Conservation (phyloP, 2,329 filamentous ascomycete species). For the Fusarium sp. region DNA sequence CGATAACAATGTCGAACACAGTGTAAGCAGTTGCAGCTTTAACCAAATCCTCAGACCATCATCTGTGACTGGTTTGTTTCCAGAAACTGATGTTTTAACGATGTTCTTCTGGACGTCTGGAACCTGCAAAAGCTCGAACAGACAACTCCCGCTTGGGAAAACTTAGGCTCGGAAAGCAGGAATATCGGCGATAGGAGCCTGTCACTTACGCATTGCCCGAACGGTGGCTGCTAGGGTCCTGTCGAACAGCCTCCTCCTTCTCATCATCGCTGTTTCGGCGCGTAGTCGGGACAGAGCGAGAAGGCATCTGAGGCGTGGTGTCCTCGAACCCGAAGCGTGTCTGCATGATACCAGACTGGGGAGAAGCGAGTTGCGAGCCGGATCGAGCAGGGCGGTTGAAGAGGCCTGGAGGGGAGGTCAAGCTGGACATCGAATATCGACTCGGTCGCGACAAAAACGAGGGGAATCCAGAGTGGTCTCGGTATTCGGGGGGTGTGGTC, state of each 20-base stretch:
- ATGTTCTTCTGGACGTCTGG: not conserved
- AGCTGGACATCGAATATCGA: slow-evolving; percentile 89
- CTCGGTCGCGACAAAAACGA: slow-evolving; percentile 87
- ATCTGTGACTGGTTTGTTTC: not conserved
- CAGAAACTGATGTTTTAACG: not conserved
- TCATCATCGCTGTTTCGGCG: slow-evolving; percentile 94
- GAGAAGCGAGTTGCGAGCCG: slow-evolving; percentile 85
- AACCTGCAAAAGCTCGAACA: slow-evolving; percentile 6
- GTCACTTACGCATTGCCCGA: slow-evolving; percentile 83
- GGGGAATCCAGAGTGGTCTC: slow-evolving; percentile 81
- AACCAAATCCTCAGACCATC: not conserved
- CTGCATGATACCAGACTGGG: slow-evolving; percentile 74
- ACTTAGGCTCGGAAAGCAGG: not conserved
- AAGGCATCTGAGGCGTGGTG: slow-evolving; percentile 77
- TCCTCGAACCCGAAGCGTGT: slow-evolving; percentile 68
- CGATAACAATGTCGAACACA: not conserved
- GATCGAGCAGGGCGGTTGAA: slow-evolving; percentile 82
- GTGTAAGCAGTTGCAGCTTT: not conserved
- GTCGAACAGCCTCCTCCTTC: slow-evolving; percentile 80
- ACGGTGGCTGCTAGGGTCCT: slow-evolving; percentile 79
- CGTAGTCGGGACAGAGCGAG: slow-evolving; percentile 88
- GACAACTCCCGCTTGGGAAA: slow-evolving; percentile 25
- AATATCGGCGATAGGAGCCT: slow-evolving; percentile 2
- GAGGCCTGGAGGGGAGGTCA: slow-evolving; percentile 84
- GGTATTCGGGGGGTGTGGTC: slow-evolving; percentile 95